These are phyloP conservation scores for Ceratobasidium sp. DNA, from an alignment of 1,284 basidiomycete species.

Conservation along the genomic window DNA sequence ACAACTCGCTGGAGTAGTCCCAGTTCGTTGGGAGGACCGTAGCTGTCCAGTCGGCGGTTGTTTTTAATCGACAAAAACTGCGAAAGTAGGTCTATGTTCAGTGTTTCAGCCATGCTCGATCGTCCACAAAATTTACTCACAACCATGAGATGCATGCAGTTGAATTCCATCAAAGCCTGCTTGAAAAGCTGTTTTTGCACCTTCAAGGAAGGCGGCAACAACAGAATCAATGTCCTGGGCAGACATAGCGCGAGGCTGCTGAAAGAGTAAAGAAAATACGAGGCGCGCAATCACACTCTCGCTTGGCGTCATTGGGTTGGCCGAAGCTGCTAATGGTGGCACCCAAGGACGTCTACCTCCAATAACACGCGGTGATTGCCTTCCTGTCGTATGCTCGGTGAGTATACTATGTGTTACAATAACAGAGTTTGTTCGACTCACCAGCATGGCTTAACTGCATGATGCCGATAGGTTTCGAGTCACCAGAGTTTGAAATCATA, in stretches of 20 bases:
- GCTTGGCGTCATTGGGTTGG: slow-evolving; percentile 63
- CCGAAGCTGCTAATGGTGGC: slow-evolving; percentile 77
- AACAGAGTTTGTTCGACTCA: neutral
- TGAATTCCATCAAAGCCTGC: slow-evolving; percentile 92
- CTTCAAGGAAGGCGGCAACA: slow-evolving; percentile 74
- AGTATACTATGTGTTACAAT: neutral
- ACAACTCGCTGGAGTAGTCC: slow-evolving; percentile 74
- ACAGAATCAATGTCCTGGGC: slow-evolving; percentile 68
- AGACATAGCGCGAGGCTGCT: slow-evolving; percentile 70
- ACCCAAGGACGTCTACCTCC: slow-evolving; percentile 70
- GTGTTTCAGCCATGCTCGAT: slow-evolving; percentile 26
- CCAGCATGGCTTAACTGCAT: slow-evolving; percentile 83
- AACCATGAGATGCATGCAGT: slow-evolving; percentile 90
- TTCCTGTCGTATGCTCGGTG: slow-evolving; percentile 60
- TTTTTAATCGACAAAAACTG: slow-evolving; percentile 74
- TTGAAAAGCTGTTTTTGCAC: slow-evolving; percentile 71
- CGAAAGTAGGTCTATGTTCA: slow-evolving; percentile 74
- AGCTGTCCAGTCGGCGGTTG: slow-evolving; percentile 67
- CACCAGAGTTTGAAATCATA: slow-evolving; percentile 55
- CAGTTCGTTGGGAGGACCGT: slow-evolving; percentile 56
- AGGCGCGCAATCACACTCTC: slow-evolving; percentile 56
- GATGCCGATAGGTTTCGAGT: slow-evolving; percentile 60
- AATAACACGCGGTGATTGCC: slow-evolving; percentile 81
- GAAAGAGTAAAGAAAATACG: slow-evolving; percentile 68
- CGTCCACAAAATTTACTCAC: slow-evolving; percentile 58